Percentiles rank a stretch among this genome's conserved stretches.
Evolutionary conservation across 345 rosid genomes (phyloP).

Genomic region (Passiflora organensis): DNA sequence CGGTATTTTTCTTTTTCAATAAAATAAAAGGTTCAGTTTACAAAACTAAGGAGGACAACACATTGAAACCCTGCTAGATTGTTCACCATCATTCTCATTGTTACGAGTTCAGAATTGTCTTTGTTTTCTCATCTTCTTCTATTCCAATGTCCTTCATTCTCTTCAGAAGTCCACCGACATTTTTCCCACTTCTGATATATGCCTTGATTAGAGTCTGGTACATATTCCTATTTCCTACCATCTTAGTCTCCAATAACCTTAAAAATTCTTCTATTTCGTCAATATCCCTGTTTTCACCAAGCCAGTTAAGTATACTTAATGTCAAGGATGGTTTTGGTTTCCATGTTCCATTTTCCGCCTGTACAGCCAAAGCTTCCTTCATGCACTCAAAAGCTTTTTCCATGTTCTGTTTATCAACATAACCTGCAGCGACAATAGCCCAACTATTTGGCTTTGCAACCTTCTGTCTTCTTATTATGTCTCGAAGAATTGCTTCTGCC

Average conservation of each 20-base stretch:
- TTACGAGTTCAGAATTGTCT: conserved; percentile 18
- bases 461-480: conserved; percentile 23
- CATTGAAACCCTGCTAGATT: too few species aligned
- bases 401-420: conserved; percentile 35
- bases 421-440: conserved; percentile 36
- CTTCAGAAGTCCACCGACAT: conserved; percentile 19
- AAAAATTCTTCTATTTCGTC: conserved; percentile 31
- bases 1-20: too few species aligned
- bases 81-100: not conserved
- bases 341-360: conserved; percentile 28
- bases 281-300: conserved; percentile 27
- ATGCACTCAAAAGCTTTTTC: conserved; percentile 40
- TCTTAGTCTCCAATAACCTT: conserved; percentile 16
- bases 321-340: conserved; percentile 29
- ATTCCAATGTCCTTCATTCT: conserved; percentile 22
- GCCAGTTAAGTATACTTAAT: conserved; percentile 39
- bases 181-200: conserved; percentile 24
- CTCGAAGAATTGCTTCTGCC: conserved; percentile 32
- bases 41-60: too few species aligned
- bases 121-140: conserved; percentile 22
- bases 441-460: conserved; percentile 38
- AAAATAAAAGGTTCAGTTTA: too few species aligned
- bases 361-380: conserved; percentile 36
- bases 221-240: conserved; percentile 20
- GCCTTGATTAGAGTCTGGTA: conserved; percentile 27